Conservation (phyloP, 345 rosid species). For the Eucalyptus virginea region DNA sequence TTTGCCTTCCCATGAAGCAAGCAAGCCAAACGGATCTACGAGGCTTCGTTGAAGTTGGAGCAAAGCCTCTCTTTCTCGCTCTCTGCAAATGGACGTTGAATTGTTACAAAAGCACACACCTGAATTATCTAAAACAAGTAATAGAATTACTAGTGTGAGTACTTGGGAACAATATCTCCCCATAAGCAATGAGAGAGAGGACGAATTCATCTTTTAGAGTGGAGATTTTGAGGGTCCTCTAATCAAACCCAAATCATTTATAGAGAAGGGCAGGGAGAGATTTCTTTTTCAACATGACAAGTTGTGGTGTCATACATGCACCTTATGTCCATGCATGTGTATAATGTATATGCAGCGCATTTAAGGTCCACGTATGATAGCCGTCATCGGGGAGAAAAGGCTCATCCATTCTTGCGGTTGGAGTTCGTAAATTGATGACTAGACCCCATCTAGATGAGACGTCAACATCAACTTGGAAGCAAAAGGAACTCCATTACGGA, state of each 20-base stretch:
- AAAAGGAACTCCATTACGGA: too few relatives aligned
- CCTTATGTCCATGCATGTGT: not conserved
- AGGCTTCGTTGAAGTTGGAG: not conserved
- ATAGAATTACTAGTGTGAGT: not conserved
- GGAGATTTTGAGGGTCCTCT: not conserved
- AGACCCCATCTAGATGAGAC: too few relatives aligned
- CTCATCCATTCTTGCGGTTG: too few relatives aligned
- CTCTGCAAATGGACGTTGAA: not conserved
- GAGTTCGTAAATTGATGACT: too few relatives aligned
- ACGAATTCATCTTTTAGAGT: not conserved
- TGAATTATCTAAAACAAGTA: not conserved
- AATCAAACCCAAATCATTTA: not conserved
- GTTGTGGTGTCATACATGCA: not conserved
- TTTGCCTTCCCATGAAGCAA: not conserved
- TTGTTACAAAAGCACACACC: not conserved
- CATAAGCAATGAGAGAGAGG: not conserved
- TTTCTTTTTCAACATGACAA: not conserved
- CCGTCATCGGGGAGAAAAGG: not conserved
- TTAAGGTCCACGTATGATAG: not conserved
- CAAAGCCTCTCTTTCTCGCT: not conserved
- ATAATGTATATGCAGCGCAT: not conserved
- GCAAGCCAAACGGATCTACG: not conserved
- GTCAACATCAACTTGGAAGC: rapidly evolving
- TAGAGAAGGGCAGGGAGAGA: not conserved
- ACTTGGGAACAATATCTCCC: not conserved